A percentile compares a stretch with the other conserved stretches of the same genome.
These are phyloP conservation scores for Mycocalia duriaeana DNA, from an alignment of 1,284 basidiomycete species.

Conservation along the genomic window DNA sequence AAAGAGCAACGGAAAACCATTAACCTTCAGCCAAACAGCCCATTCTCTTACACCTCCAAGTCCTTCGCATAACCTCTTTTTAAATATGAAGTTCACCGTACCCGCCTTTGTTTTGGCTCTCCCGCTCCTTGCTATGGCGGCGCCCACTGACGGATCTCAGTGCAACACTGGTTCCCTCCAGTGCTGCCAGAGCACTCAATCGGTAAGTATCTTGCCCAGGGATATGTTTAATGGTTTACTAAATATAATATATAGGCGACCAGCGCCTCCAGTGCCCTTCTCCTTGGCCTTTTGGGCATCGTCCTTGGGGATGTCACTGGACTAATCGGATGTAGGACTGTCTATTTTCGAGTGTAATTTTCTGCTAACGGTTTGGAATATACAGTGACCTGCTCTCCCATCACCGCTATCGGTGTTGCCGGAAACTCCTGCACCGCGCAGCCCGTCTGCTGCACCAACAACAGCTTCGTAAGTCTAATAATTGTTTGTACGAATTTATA, in stretches of 20 bases:
- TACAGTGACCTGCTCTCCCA: slow-evolving; percentile 8
- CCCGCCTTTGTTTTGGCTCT: slow-evolving; percentile 18
- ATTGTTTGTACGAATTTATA: not conserved
- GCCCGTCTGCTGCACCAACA: not conserved
- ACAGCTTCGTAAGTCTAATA: not conserved
- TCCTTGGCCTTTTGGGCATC: slow-evolving; percentile 8
- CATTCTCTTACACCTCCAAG: not conserved
- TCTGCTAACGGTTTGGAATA: slow-evolving; percentile 6
- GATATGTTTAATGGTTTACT: not conserved
- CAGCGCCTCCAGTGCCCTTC: slow-evolving; percentile 10
- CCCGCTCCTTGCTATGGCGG: slow-evolving; percentile 18
- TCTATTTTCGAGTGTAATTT: too few relatives aligned
- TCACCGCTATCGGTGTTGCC: slow-evolving; percentile 9
- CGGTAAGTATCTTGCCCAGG: slow-evolving; percentile 10
- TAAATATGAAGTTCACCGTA: slow-evolving; percentile 22
- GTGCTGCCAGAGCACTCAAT: slow-evolving; percentile 24
- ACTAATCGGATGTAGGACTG: slow-evolving; percentile 5
- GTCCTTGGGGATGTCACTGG: slow-evolving; percentile 4
- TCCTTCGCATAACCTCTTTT: slow-evolving; percentile 9
- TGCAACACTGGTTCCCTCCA: slow-evolving; percentile 26
- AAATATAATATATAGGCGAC: not conserved
- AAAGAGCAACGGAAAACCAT: not conserved
- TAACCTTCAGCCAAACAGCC: slow-evolving; percentile 14
- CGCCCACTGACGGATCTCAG: slow-evolving; percentile 20
- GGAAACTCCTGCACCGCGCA: slow-evolving; percentile 6